Evolutionary conservation across 371 early-diverging fungal genomes (phyloP).

Genomic region (Phascolomyces articulosus): DNA sequence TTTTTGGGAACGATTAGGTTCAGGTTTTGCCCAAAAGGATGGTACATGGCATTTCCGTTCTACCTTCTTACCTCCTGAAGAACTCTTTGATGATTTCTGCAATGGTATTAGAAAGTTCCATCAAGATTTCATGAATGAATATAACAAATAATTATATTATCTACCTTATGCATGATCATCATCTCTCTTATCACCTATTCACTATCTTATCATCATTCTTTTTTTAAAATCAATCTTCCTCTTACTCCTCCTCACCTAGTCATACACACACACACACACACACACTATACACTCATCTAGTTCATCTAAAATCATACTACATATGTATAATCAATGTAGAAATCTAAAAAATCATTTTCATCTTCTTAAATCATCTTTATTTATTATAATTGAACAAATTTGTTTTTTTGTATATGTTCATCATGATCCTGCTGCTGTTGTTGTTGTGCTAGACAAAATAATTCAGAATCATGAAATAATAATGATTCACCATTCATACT

Average conservation of each 20-base stretch:
- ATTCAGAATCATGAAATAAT: constrained; percentile 35
- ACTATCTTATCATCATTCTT: no score
- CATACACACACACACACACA: no score
- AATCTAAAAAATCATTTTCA: no score
- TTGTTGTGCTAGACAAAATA: constrained; percentile 38
- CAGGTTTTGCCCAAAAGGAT: constrained; percentile 91
- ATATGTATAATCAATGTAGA: no score
- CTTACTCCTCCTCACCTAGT: no score
- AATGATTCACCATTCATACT: constrained; percentile 36
- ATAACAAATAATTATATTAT: constrained; percentile 11
- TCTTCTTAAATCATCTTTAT: not conserved
- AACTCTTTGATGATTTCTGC: constrained; percentile 90
- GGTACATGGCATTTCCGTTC: constrained; percentile 95
- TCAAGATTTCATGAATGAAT: constrained; percentile 73
- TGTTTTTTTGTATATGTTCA: not conserved
- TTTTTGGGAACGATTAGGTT: constrained; percentile 33
- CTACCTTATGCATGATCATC: not conserved
- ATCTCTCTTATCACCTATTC: no score
- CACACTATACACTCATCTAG: no score
- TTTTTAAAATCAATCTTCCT: no score
- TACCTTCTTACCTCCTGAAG: constrained; percentile 94
- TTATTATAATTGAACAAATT: not conserved
- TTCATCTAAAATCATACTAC: no score
- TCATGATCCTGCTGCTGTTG: no score
- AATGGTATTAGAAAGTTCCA: constrained; percentile 78